Evolutionary conservation across 208 protist genomes (phyloP).

Genomic region (Trypanosoma platydactyli): DNA sequence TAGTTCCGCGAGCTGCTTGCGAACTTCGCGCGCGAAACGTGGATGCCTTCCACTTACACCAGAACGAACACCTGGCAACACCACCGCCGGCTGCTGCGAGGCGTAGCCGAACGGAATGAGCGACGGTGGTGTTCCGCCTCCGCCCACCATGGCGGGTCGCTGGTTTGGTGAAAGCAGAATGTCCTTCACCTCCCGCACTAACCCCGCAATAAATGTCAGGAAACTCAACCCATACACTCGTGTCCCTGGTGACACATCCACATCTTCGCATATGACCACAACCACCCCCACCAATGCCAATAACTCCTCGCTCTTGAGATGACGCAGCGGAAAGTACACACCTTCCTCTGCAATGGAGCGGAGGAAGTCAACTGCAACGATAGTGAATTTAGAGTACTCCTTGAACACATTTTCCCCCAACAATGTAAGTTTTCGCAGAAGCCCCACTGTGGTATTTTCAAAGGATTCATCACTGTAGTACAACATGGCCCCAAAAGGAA

Average conservation of each 20-base stretch:
- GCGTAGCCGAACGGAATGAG: neutral
- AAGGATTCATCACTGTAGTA: constrained; percentile 85
- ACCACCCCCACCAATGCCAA: constrained; percentile 58
- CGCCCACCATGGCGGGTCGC: neutral
- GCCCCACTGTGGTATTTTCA: constrained; percentile 63
- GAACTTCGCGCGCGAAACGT: constrained; percentile 33
- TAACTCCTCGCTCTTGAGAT: constrained; percentile 58
- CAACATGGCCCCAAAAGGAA: constrained; percentile 81
- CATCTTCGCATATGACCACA: constrained; percentile 65
- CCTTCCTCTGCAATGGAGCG: constrained; percentile 65
- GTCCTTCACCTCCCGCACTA: constrained; percentile 74
- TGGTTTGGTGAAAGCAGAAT: constrained; percentile 33
- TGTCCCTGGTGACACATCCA: constrained; percentile 49
- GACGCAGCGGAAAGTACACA: constrained; percentile 64
- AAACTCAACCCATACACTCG: constrained; percentile 72
- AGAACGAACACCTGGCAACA: neutral
- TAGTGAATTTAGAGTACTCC: constrained; percentile 64
- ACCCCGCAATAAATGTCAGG: constrained; percentile 66
- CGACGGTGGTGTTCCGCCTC: neutral
- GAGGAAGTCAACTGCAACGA: constrained; percentile 59
- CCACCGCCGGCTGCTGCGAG: neutral
- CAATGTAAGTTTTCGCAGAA: constrained; percentile 66
- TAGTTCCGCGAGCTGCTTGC: constrained; percentile 48
- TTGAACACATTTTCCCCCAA: constrained; percentile 62
- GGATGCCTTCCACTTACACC: constrained; percentile 10